Evolutionary conservation across 2,329 filamentous ascomycete genomes (phyloP), one percentile per base, ranked within the genome.

Genomic region (Aspergillus neotritici): DNA sequence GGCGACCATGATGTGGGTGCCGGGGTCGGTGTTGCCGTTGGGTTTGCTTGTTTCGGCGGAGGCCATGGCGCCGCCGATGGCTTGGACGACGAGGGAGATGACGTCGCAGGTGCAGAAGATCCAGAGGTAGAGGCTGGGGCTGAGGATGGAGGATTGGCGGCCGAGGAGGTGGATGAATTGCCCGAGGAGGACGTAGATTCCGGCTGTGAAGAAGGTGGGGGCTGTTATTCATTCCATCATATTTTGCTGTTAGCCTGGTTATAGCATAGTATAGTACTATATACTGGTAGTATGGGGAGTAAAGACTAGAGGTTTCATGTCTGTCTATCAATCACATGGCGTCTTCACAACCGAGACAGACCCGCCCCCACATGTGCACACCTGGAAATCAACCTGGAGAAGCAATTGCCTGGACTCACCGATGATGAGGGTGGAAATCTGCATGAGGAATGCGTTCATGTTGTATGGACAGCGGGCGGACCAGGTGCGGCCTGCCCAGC

Each of bases 51-150:
- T 73, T 45, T 53, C 64, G 13, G 37, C 52, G 25, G 70, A 70
- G 12, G 73, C 73, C 17, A 79, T 54, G 16, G 72, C 77, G 21
- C 78, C 78, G 17, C 78, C 78, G 7, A 72, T 65, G 28, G 75
- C 78, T 61, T 81, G 78, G 29, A 80, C 64, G 44, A 70, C 63
- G 29, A 80, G 74, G 5, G 76, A 79, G 46, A 79, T 43, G 29
- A 79, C 44, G 44, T 79, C 76, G 55, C 69, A 72, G 31, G 72
- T 72, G 54, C 77, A 75, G 55, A 76, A 76, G 48, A 75, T 65
- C 58, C 67, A 69, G 41, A 73, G 65, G 50, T 76, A 76, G 40
- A 68, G 58, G 25, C 55, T 65, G 1, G 73, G 64, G 5, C 58
- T 58, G 6, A 76, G 53, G 25, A 70, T 50, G 29, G 70, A 74